Evolutionary conservation across 2,329 filamentous ascomycete genomes (phyloP).

Genomic region (Xylaria sp.): DNA sequence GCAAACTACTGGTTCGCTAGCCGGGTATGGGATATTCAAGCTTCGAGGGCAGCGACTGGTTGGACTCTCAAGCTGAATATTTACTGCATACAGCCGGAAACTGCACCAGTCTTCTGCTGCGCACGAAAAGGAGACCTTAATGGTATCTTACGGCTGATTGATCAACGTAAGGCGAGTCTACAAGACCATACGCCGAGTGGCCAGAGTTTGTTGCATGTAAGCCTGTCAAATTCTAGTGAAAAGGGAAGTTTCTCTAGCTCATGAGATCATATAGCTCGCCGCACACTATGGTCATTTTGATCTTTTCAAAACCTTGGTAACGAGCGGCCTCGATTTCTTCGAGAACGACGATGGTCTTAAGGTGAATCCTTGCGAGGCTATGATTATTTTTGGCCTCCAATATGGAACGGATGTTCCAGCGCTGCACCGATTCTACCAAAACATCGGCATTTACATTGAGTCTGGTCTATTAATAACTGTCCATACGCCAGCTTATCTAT

Average conservation of each 20-base stretch:
- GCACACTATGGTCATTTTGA: slow-evolving; percentile 7
- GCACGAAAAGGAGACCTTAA: slow-evolving; percentile 12
- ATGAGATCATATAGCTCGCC: neutral
- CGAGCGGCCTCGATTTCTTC: slow-evolving; percentile 1
- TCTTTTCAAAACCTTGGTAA: neutral
- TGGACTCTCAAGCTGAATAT: slow-evolving; percentile 11
- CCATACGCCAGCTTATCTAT: neutral
- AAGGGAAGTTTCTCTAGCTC: neutral
- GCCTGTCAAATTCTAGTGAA: neutral
- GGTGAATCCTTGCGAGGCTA: neutral
- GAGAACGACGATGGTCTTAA: neutral
- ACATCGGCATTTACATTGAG: neutral
- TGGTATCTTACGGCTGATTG: neutral
- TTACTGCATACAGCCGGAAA: slow-evolving; percentile 1
- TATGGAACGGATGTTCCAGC: neutral
- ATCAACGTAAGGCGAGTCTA: slow-evolving; percentile 5
- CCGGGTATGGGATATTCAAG: slow-evolving; percentile 14
- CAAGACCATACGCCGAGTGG: slow-evolving; percentile 17
- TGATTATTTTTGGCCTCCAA: neutral
- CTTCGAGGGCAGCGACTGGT: slow-evolving; percentile 5
- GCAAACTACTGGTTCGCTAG: slow-evolving; percentile 19
- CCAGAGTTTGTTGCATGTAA: slow-evolving; percentile 16
- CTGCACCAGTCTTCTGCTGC: neutral
- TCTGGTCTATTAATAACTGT: neutral
- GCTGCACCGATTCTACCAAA: neutral